These are phyloP conservation scores for Colletotrichum tropicicola DNA, from an alignment of 2,329 filamentous ascomycete species.

Conservation along the genomic window DNA sequence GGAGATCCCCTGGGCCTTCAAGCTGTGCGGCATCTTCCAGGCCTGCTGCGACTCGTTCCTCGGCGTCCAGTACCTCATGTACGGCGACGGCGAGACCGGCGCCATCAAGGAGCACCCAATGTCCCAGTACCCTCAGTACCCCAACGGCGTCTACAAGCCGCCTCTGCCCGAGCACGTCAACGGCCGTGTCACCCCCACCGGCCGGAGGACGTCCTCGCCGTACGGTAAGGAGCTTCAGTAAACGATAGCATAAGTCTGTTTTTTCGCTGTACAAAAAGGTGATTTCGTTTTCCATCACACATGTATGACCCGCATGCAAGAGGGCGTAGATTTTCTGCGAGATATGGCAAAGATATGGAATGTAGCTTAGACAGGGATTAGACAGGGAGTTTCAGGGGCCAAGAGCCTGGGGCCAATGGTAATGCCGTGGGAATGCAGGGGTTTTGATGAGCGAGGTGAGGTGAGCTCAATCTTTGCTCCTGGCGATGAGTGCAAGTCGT, in stretches of 20 bases:
- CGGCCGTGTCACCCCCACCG: slow-evolving; percentile 47
- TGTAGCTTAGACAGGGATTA: slow-evolving; percentile 27
- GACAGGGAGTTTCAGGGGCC: slow-evolving; percentile 27
- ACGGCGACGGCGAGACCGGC: slow-evolving; percentile 60
- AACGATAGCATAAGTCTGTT: background rate
- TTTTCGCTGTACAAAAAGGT: background rate
- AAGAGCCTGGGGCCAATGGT: slow-evolving; percentile 16
- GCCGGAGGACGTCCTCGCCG: slow-evolving; percentile 44
- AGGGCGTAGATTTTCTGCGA: slow-evolving; percentile 6
- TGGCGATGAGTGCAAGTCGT: slow-evolving; percentile 30
- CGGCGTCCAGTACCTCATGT: slow-evolving; percentile 78
- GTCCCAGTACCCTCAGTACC: slow-evolving; percentile 38
- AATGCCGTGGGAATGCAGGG: slow-evolving; percentile 28
- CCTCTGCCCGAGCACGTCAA: slow-evolving; percentile 41
- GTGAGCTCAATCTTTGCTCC: slow-evolving; percentile 24
- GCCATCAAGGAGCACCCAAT: slow-evolving; percentile 48
- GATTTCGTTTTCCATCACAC: background rate
- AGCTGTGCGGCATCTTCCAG: slow-evolving; percentile 84
- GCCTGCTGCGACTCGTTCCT: slow-evolving; percentile 79
- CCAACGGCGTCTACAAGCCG: slow-evolving; percentile 40
- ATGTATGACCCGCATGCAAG: slow-evolving; percentile 1
- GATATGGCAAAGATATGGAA: slow-evolving; percentile 12
- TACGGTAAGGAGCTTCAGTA: slow-evolving; percentile 35
- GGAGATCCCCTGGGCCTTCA: slow-evolving; percentile 80
- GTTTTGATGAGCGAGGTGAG: slow-evolving; percentile 7